Conservation (phyloP, 1,284 basidiomycete species). For the Phaffia rhodozyma region DNA sequence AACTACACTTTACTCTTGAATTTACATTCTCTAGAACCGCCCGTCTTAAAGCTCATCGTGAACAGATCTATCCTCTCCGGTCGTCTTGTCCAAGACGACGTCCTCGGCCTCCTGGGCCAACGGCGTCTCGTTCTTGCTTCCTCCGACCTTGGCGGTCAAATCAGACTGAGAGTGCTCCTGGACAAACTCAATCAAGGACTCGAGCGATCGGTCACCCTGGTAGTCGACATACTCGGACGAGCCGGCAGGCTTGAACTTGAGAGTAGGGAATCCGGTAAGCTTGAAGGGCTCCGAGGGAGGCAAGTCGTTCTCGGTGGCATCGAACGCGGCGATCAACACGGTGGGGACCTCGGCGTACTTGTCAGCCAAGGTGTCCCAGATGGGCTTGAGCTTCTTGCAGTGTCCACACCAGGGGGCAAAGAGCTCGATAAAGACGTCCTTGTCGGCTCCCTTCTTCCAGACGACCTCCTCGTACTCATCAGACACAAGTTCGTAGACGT, state of each 20-base stretch:
- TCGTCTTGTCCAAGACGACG: too few relatives aligned
- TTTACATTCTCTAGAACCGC: too few relatives aligned
- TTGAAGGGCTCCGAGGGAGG: constrained; percentile 78
- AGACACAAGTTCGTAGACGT: constrained; percentile 73
- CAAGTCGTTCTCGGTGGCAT: constrained; percentile 71
- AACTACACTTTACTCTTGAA: too few relatives aligned
- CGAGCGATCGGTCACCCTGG: constrained; percentile 77
- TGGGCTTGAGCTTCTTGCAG: constrained; percentile 93
- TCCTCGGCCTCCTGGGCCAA: too few relatives aligned
- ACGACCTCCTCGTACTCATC: constrained; percentile 81
- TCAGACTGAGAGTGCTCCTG: constrained; percentile 40
- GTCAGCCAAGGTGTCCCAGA: constrained; percentile 83
- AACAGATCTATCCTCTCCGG: background rate
- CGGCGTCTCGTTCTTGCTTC: too few relatives aligned
- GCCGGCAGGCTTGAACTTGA: constrained; percentile 94
- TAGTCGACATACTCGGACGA: constrained; percentile 78
- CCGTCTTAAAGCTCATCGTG: too few relatives aligned
- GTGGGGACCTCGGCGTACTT: constrained; percentile 67
- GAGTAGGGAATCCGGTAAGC: constrained; percentile 75
- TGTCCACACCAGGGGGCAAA: constrained; percentile 95
- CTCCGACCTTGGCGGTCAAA: too few relatives aligned
- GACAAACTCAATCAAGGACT: constrained; percentile 71
- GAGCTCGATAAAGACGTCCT: constrained; percentile 95
- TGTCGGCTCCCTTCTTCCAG: constrained; percentile 55
- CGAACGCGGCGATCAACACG: constrained; percentile 46